Evolutionary conservation across 2,329 filamentous ascomycete species (phyloP).

Genomic region (Colletotrichum horii): DNA sequence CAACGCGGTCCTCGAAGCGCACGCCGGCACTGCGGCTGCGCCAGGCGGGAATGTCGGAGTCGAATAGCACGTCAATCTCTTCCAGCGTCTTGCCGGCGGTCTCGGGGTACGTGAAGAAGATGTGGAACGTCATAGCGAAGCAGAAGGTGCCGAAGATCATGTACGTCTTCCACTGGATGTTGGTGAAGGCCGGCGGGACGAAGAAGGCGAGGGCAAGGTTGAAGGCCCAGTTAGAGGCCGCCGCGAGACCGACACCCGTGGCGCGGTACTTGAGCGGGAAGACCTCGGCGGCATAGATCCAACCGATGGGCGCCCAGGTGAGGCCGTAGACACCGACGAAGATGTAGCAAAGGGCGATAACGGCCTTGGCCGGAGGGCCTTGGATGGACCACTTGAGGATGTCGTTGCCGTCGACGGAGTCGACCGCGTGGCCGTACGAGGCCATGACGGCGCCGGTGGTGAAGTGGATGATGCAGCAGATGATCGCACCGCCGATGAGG

Average conservation of each 20-base stretch:
- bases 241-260: slow-evolving; percentile 58
- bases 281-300: slow-evolving; percentile 38
- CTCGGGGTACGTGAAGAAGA: slow-evolving; percentile 33
- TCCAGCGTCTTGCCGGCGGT: slow-evolving; percentile 29
- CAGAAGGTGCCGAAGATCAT: slow-evolving; percentile 25
- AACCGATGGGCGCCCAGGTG: slow-evolving; percentile 37
- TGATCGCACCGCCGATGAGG: slow-evolving; percentile 49
- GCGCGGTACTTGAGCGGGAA: slow-evolving; percentile 53
- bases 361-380: slow-evolving; percentile 50
- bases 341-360: slow-evolving; percentile 57
- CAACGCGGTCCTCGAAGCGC: slow-evolving; percentile 9
- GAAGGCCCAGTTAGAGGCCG: slow-evolving; percentile 56
- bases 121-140: slow-evolving; percentile 22
- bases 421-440: slow-evolving; percentile 47
- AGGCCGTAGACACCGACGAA: slow-evolving; percentile 32
- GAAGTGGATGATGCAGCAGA: slow-evolving; percentile 52
- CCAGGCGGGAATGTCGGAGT: slow-evolving; percentile 13
- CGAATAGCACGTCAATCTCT: slow-evolving; percentile 25
- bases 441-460: slow-evolving; percentile 56
- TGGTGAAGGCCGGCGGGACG: slow-evolving; percentile 39
- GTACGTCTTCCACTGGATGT: slow-evolving; percentile 28
- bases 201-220: slow-evolving; percentile 56
- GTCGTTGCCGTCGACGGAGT: slow-evolving; percentile 47
- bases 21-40: not conserved
- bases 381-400: slow-evolving; percentile 51